Percentiles rank a stretch among this genome's conserved stretches.
These are phyloP conservation scores for Garcia nutans DNA, from an alignment of 345 rosid species.

Conservation along the genomic window DNA sequence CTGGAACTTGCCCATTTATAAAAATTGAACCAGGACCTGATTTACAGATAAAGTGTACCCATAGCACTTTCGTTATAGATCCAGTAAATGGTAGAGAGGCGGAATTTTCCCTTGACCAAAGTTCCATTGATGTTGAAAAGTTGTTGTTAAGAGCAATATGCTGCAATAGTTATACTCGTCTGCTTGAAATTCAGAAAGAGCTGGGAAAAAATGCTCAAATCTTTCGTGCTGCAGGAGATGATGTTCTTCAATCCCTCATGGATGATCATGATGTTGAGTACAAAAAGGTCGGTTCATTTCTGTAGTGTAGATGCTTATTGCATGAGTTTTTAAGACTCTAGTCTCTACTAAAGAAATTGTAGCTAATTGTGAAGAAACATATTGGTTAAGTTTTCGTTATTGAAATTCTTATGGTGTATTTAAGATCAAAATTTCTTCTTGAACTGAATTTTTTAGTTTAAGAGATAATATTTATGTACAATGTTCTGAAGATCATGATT, in stretches of 20 bases:
- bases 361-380: neutral
- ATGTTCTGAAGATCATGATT: slow-evolving; percentile 11
- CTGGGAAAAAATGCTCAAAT: slow-evolving; percentile 65
- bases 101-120: slow-evolving; percentile 68
- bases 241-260: slow-evolving; percentile 51
- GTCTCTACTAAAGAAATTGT: neutral
- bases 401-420: neutral
- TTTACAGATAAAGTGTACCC: slow-evolving; percentile 69
- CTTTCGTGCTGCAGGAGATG: slow-evolving; percentile 65
- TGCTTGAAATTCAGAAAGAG: slow-evolving; percentile 93
- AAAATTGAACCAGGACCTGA: slow-evolving; percentile 91
- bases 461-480: neutral
- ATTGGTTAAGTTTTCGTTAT: neutral
- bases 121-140: slow-evolving; percentile 90
- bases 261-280: slow-evolving; percentile 52
- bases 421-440: neutral
- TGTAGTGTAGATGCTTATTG: neutral
- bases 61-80: slow-evolving; percentile 80
- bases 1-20: slow-evolving; percentile 59
- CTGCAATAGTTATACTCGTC: slow-evolving; percentile 85
- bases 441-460: neutral
- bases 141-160: slow-evolving; percentile 82
- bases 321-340: neutral
- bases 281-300: slow-evolving; percentile 43
- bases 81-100: slow-evolving; percentile 83